phyloP scores from a whole-genome alignment of 768 basidiomycete genomes.

The Sarcodon sp. region DNA sequence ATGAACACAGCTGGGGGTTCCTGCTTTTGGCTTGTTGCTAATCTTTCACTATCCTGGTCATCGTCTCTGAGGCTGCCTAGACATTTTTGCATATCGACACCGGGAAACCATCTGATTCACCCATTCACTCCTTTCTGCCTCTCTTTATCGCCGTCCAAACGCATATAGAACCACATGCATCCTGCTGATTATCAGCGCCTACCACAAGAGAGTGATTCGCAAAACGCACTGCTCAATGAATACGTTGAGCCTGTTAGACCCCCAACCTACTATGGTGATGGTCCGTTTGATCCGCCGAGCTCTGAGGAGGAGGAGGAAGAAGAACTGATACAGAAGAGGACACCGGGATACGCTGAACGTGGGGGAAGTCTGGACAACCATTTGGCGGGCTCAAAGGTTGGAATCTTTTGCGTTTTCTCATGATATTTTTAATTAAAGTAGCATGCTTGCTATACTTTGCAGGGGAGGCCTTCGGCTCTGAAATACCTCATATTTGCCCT shows the following conservation, averaged over 20 bases:
- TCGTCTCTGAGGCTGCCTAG: too few species aligned
- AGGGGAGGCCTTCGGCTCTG: conserved; percentile 37
- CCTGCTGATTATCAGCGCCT: background rate
- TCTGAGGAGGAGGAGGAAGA: conserved; percentile 59
- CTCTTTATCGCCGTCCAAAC: too few species aligned
- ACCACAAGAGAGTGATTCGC: background rate
- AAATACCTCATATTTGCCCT: conserved; percentile 54
- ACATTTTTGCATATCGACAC: too few species aligned
- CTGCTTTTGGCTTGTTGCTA: too few species aligned
- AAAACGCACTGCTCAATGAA: too few species aligned
- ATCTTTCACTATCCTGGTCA: too few species aligned
- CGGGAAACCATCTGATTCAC: too few species aligned
- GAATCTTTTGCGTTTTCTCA: background rate
- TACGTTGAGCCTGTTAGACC: background rate
- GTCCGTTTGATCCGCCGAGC: conserved; percentile 65
- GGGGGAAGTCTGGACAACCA: conserved; percentile 7
- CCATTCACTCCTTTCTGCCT: too few species aligned
- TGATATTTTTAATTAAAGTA: background rate
- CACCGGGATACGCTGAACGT: conserved; percentile 16
- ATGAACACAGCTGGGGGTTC: too few species aligned
- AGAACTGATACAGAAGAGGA: conserved; percentile 35
- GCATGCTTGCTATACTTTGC: background rate
- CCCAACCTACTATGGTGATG: conserved; percentile 55
- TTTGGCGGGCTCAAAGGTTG: background rate
- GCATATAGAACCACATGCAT: background rate